Conservation (phyloP, 305 asterid genomes). For the Rubia occidens region DNA sequence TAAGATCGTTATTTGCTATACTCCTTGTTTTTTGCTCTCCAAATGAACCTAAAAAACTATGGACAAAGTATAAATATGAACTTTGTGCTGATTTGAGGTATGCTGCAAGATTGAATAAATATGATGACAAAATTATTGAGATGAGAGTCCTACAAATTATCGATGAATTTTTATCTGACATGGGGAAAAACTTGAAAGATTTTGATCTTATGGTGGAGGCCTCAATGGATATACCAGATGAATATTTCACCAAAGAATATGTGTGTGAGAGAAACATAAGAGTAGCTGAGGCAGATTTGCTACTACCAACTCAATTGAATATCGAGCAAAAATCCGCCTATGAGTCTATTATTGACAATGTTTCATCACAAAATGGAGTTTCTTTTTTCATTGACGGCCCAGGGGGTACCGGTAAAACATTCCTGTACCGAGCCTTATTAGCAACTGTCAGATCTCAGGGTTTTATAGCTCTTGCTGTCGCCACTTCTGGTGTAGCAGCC, state of each 20-base stretch:
- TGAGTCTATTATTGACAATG: background rate
- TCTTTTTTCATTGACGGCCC: background rate
- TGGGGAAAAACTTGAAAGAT: background rate
- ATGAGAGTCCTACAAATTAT: background rate
- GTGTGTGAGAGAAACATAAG: background rate
- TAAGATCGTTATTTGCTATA: background rate
- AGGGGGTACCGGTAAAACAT: background rate
- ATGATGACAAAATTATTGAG: background rate
- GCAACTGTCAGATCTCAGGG: background rate
- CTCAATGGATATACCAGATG: background rate
- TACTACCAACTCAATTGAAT: background rate
- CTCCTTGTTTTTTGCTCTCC: background rate
- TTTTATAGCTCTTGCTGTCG: background rate
- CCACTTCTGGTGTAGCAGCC: background rate
- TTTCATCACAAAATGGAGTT: background rate
- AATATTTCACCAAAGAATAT: background rate
- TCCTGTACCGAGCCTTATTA: background rate
- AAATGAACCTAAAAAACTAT: background rate
- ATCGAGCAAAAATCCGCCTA: background rate
- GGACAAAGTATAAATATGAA: background rate
- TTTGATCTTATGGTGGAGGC: background rate
- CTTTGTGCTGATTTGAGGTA: background rate
- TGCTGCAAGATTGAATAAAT: rapidly evolving
- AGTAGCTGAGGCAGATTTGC: background rate
- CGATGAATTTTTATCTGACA: background rate